Conservation (phyloP, 257 asterid genomes). For the Solanum ahanhuiri region DNA sequence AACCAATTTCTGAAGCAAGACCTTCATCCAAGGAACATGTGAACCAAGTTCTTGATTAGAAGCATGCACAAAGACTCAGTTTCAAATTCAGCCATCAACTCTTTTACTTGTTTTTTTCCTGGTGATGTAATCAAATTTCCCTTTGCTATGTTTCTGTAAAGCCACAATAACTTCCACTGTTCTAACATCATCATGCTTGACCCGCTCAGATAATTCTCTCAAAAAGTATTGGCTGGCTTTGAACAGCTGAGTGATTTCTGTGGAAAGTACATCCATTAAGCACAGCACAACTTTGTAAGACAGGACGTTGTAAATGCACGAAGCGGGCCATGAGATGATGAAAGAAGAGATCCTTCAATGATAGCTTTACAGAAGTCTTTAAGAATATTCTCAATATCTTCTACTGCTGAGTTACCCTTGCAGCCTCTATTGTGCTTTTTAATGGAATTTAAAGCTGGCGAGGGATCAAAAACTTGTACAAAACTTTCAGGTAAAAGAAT, state of each 20-base stretch:
- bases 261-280: slow-evolving; percentile 68
- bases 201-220: slow-evolving; percentile 67
- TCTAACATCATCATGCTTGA: slow-evolving; percentile 47
- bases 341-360: slow-evolving; percentile 71
- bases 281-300: slow-evolving; percentile 75
- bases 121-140: slow-evolving; percentile 70
- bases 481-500: slow-evolving; percentile 45
- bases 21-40: slow-evolving; percentile 82
- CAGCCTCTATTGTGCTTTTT: slow-evolving; percentile 71
- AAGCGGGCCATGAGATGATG: slow-evolving; percentile 76
- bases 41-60: slow-evolving; percentile 50
- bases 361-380: slow-evolving; percentile 47
- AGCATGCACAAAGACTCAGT: slow-evolving; percentile 62
- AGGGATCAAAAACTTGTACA: slow-evolving; percentile 39
- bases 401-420: slow-evolving; percentile 49
- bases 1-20: slow-evolving; percentile 66
- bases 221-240: slow-evolving; percentile 63
- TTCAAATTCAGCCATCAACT: slow-evolving; percentile 61
- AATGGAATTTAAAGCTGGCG: slow-evolving; percentile 24
- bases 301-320: slow-evolving; percentile 36
- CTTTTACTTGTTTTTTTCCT: slow-evolving; percentile 63
- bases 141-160: slow-evolving; percentile 77
- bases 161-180: slow-evolving; percentile 81
- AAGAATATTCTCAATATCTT: slow-evolving; percentile 59
- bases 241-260: slow-evolving; percentile 71